phyloP scores from a whole-genome alignment of 768 basidiomycete genomes.

The Cubamyces sp. region DNA sequence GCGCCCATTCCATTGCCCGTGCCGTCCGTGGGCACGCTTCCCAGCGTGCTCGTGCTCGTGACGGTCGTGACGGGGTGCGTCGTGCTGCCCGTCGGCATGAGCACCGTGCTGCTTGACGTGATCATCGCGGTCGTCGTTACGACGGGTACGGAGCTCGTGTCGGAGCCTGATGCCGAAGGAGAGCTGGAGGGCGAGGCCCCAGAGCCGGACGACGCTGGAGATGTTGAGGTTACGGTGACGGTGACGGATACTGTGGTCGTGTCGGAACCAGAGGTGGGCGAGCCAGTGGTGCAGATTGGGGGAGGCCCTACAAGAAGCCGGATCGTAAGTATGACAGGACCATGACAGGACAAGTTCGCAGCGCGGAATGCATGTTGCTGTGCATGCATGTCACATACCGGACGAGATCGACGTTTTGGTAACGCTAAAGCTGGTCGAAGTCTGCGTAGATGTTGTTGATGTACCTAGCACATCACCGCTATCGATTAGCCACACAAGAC shows the following conservation, averaged over 20 bases:
- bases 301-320: not conserved
- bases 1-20: not conserved
- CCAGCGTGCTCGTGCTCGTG: constrained; percentile 17
- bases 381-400: not conserved
- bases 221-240: constrained; percentile 6
- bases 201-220: not conserved
- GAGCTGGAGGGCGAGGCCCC: not conserved
- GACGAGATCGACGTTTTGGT: constrained; percentile 18
- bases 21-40: not conserved
- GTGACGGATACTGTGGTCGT: constrained; percentile 13
- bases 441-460: constrained; percentile 1
- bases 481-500: not conserved
- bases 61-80: constrained; percentile 9
- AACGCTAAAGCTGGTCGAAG: not conserved
- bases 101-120: constrained; percentile 11
- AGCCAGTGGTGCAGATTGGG: constrained; percentile 1
- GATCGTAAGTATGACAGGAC: not conserved
- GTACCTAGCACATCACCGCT: not conserved
- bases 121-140: constrained; percentile 14
- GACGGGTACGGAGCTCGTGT: not conserved
- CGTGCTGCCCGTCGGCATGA: constrained; percentile 2
- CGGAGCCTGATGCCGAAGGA: not conserved
- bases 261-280: constrained; percentile 3
- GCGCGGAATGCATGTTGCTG: not conserved
- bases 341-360: too few species aligned